Percentiles rank a stretch among this genome's conserved stretches.
These are phyloP conservation scores for Penicillium sp. DNA, from an alignment of 2,329 filamentous ascomycete genomes.

Conservation along the genomic window DNA sequence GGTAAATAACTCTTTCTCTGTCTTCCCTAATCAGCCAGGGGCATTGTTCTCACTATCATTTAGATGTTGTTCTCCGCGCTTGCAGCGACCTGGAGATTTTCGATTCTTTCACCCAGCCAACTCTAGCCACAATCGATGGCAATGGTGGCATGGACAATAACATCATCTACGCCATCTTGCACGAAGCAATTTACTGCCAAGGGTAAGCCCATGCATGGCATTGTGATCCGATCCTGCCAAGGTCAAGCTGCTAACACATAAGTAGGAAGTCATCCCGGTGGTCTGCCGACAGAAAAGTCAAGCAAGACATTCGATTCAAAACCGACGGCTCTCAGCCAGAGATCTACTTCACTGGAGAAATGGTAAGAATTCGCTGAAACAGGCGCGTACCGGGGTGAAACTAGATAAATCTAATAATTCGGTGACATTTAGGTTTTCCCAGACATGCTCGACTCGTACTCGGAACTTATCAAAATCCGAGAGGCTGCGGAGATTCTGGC, in stretches of 20 bases:
- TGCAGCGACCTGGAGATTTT: constrained; percentile 73
- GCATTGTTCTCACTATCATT: constrained; percentile 2
- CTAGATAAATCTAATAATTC: background rate
- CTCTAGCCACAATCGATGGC: constrained; percentile 67
- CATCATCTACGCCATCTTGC: constrained; percentile 81
- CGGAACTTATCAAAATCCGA: constrained; percentile 69
- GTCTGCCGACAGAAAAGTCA: constrained; percentile 60
- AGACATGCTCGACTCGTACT: constrained; percentile 78
- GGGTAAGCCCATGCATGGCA: constrained; percentile 40
- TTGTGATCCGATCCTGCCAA: background rate
- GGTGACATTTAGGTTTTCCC: constrained; percentile 60
- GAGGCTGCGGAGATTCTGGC: constrained; percentile 72
- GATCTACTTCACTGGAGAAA: constrained; percentile 85
- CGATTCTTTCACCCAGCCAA: constrained; percentile 71
- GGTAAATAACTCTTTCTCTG: constrained; percentile 34
- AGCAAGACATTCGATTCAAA: constrained; percentile 48
- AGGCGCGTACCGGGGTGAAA: background rate
- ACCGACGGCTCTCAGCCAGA: constrained; percentile 49
- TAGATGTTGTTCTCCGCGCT: constrained; percentile 67
- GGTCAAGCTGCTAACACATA: background rate
- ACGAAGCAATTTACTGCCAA: constrained; percentile 85
- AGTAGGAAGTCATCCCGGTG: constrained; percentile 64
- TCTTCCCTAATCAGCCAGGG: background rate
- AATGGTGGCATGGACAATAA: constrained; percentile 70
- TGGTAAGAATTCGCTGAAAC: constrained; percentile 50